Conservation (phyloP, 164 flowering plant genomes). For the Warburgia ugandensis region DNA sequence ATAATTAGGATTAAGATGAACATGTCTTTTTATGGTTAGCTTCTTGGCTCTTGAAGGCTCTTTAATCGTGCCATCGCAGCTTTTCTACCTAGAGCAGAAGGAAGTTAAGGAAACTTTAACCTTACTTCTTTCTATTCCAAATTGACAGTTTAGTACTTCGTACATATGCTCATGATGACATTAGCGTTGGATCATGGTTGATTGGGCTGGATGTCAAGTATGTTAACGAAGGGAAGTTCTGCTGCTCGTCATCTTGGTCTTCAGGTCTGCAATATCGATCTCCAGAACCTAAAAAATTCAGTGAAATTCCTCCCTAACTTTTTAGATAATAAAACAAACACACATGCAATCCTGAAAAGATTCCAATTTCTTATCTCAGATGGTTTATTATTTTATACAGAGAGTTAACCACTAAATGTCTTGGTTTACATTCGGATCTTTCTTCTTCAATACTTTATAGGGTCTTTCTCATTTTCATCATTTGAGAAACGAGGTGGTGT, state of each 20-base stretch:
- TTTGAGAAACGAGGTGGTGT: too few relatives aligned
- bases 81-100: background rate
- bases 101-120: background rate
- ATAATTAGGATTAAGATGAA: background rate
- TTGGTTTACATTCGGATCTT: too few relatives aligned
- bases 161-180: constrained; percentile 91
- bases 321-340: background rate
- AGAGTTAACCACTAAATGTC: too few relatives aligned
- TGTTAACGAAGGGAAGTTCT: constrained; percentile 73
- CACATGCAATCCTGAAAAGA: background rate
- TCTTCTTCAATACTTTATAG: too few relatives aligned
- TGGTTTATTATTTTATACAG: too few relatives aligned
- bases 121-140: background rate
- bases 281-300: background rate
- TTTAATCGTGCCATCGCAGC: background rate
- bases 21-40: background rate
- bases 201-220: constrained; percentile 82
- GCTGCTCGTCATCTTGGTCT: constrained; percentile 79
- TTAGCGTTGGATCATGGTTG: constrained; percentile 91
- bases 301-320: background rate
- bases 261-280: constrained; percentile 48
- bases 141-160: constrained; percentile 62
- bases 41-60: background rate
- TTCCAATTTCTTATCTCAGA: too few relatives aligned
- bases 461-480: too few relatives aligned